Percentiles rank a stretch among this genome's conserved stretches.
These are phyloP conservation scores for Calamus simplicifolius DNA, from an alignment of 176 grass and related monocot species.

Conservation along the genomic window DNA sequence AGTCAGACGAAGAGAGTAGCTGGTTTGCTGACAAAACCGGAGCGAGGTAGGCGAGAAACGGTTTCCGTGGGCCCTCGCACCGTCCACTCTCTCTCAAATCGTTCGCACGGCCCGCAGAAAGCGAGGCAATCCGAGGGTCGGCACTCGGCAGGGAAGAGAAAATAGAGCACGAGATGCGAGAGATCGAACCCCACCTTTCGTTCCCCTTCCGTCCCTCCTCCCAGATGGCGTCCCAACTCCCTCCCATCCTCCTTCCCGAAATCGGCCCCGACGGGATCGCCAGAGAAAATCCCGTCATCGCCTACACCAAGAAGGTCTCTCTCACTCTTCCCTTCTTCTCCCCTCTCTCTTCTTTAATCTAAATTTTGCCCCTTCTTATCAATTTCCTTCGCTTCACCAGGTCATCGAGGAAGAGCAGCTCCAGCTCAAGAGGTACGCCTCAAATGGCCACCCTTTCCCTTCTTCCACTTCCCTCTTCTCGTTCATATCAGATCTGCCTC, in stretches of 20 bases:
- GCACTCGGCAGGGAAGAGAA: too few relatives aligned
- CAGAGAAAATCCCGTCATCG: slow-evolving; percentile 61
- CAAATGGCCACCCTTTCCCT: background rate
- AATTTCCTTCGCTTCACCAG: slow-evolving; percentile 17
- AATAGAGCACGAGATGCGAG: too few relatives aligned
- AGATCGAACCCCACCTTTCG: too few relatives aligned
- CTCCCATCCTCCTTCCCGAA: slow-evolving; percentile 37
- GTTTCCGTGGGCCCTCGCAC: too few relatives aligned
- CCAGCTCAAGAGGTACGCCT: slow-evolving; percentile 76
- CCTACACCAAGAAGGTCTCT: slow-evolving; percentile 88
- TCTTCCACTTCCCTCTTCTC: too few relatives aligned
- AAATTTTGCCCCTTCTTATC: slow-evolving; percentile 3
- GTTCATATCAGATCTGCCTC: background rate
- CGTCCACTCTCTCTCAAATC: too few relatives aligned
- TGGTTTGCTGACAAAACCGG: too few relatives aligned
- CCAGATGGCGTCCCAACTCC: background rate
- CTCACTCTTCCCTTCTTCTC: background rate
- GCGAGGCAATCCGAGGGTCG: too few relatives aligned
- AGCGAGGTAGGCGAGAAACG: too few relatives aligned
- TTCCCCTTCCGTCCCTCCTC: too few relatives aligned
- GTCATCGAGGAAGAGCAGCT: slow-evolving; percentile 79
- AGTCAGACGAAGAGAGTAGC: too few relatives aligned
- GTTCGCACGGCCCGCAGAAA: too few relatives aligned
- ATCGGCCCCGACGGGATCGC: slow-evolving; percentile 84
- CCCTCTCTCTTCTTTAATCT: background rate